phyloP scores from a whole-genome alignment of 225 moss, liverwort and hornwort genomes.

The Asterella californica region DNA sequence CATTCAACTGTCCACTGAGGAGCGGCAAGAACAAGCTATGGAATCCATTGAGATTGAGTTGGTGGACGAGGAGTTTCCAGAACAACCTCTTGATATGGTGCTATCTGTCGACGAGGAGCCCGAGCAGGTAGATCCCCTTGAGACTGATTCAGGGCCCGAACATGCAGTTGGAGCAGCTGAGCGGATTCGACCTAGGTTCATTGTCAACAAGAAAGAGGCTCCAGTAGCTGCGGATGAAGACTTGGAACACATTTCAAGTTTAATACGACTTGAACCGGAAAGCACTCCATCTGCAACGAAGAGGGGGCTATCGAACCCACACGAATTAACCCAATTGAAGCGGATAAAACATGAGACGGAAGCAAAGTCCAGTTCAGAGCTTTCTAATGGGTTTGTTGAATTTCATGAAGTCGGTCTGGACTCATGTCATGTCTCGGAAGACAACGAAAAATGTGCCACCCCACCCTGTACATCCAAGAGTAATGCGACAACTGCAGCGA shows the following conservation, averaged over 20 bases:
- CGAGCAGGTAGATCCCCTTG: neutral
- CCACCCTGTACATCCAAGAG: neutral
- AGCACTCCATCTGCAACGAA: constrained; percentile 2
- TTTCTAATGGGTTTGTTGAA: neutral
- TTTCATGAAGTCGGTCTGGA: neutral
- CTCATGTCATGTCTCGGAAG: neutral
- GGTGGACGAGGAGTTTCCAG: neutral
- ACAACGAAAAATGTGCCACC: neutral
- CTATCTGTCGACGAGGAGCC: neutral
- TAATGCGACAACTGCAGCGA: neutral
- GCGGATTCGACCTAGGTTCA: constrained; percentile 29
- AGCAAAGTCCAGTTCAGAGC: neutral
- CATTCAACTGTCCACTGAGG: neutral
- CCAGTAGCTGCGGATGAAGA: neutral
- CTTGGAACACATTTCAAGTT: neutral
- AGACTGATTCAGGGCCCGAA: neutral
- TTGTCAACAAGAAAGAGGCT: constrained; percentile 8
- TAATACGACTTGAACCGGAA: neutral
- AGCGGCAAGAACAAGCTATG: neutral
- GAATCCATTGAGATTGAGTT: neutral
- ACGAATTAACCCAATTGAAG: neutral
- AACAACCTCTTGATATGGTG: neutral
- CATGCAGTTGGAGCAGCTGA: neutral
- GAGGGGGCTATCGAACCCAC: constrained; percentile 9
- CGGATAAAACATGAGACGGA: constrained; percentile 22